These are phyloP conservation scores for Cryptococcus floricola DNA, from an alignment of 1,284 basidiomycete species.

Conservation along the genomic window DNA sequence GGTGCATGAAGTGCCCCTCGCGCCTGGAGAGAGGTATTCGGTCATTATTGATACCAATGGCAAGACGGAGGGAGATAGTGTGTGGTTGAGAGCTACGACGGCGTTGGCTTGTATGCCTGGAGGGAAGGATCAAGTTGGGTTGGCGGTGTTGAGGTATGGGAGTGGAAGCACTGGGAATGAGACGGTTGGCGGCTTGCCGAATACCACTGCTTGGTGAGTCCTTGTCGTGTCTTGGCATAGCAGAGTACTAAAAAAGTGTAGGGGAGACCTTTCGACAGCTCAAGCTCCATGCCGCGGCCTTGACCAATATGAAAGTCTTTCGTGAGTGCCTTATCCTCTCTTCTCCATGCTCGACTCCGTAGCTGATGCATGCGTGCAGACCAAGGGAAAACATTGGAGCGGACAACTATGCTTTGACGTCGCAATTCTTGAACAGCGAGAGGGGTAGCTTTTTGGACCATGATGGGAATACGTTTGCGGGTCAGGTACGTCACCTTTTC, in stretches of 20 bases:
- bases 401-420: conserved; percentile 12
- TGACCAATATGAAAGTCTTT: conserved; percentile 20
- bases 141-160: conserved; percentile 9
- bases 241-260: not conserved
- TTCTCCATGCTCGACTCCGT: not conserved
- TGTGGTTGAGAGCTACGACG: conserved; percentile 33
- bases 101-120: conserved; percentile 7
- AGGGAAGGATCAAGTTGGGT: not conserved
- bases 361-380: conserved; percentile 3
- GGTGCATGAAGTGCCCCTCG: conserved; percentile 24
- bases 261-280: conserved; percentile 9
- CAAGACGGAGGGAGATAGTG: conserved; percentile 23
- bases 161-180: not conserved
- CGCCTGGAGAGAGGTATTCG: conserved; percentile 39
- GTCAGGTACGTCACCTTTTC: conserved; percentile 17
- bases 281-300: conserved; percentile 12
- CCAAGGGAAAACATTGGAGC: conserved; percentile 31
- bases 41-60: conserved; percentile 34
- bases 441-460: conserved; percentile 20
- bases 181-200: not conserved
- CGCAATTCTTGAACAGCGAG: conserved; percentile 19
- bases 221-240: not conserved
- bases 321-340: conserved; percentile 5
- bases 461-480: conserved; percentile 17
- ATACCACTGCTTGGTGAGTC: conserved; percentile 8